A percentile compares a stretch with the other conserved stretches of the same genome.
Conservation (phyloP, 2,329 filamentous ascomycete genomes). For the Juglanconis oblonga region DNA sequence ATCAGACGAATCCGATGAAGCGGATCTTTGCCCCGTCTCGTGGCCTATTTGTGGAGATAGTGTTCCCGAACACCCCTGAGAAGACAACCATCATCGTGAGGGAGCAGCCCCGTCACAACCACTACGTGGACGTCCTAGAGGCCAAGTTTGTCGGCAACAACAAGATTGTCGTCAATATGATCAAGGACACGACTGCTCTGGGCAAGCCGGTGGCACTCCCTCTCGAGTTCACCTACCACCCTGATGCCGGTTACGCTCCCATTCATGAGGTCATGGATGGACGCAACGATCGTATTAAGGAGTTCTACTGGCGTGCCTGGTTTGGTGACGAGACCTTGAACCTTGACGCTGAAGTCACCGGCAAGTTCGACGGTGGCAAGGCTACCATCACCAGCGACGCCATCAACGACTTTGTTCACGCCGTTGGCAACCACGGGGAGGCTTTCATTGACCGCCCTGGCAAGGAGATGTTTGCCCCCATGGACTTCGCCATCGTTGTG, state of each 20-base stretch:
- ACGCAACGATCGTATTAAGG: slow-evolving; percentile 97
- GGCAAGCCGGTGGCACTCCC: slow-evolving; percentile 79
- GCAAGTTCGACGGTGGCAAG: slow-evolving; percentile 85
- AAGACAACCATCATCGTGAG: slow-evolving; percentile 84
- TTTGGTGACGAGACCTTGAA: slow-evolving; percentile 84
- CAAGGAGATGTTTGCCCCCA: slow-evolving; percentile 91
- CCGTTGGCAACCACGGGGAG: slow-evolving; percentile 95
- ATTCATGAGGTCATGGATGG: slow-evolving; percentile 95
- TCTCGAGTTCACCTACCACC: slow-evolving; percentile 88
- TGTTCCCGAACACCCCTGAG: slow-evolving; percentile 73
- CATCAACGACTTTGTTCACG: slow-evolving; percentile 98
- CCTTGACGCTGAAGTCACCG: slow-evolving; percentile 80
- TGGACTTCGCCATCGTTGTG: slow-evolving; percentile 98
- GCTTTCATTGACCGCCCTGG: slow-evolving; percentile 94
- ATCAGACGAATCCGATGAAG: slow-evolving; percentile 94
- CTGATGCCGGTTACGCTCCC: slow-evolving; percentile 94
- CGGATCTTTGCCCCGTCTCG: slow-evolving; percentile 84
- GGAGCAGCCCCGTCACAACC: slow-evolving; percentile 82
- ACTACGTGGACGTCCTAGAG: slow-evolving; percentile 85
- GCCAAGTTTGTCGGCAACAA: slow-evolving; percentile 72
- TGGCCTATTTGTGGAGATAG: slow-evolving; percentile 86
- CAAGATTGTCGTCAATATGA: slow-evolving; percentile 84
- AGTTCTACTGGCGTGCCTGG: slow-evolving; percentile 98
- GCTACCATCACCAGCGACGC: slow-evolving; percentile 85
- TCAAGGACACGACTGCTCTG: slow-evolving; percentile 87